phyloP scores from a whole-genome alignment of 768 basidiomycete species.

The Leccinellum rugosiceps region DNA sequence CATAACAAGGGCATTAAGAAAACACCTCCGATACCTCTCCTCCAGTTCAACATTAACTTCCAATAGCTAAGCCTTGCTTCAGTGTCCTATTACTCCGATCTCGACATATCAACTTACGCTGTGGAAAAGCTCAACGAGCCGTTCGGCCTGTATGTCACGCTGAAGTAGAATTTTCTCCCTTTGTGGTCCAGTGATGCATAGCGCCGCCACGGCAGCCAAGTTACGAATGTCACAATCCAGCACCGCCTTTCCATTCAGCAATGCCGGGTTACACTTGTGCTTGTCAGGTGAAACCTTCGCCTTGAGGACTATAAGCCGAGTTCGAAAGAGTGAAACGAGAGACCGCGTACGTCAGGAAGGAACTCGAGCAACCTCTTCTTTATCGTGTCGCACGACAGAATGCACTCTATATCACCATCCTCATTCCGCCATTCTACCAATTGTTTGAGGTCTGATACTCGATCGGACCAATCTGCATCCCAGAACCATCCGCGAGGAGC shows the following conservation, averaged over 20 bases:
- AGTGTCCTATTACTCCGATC: background rate
- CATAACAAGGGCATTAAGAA: slow-evolving; percentile 17
- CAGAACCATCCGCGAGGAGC: slow-evolving; percentile 8
- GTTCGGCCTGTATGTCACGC: background rate
- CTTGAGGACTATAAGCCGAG: slow-evolving; percentile 13
- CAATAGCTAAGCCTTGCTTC: slow-evolving; percentile 19
- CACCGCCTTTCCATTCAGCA: slow-evolving; percentile 18
- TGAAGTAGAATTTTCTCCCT: slow-evolving; percentile 3
- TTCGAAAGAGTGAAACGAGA: background rate
- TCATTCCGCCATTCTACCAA: slow-evolving; percentile 8
- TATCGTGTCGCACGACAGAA: slow-evolving; percentile 11
- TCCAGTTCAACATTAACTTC: slow-evolving; percentile 13
- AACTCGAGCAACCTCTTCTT: slow-evolving; percentile 12
- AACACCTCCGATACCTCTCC: slow-evolving; percentile 15
- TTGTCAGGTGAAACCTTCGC: slow-evolving; percentile 1
- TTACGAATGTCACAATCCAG: slow-evolving; percentile 19
- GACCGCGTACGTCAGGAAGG: slow-evolving; percentile 14
- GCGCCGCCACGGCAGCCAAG: slow-evolving; percentile 13
- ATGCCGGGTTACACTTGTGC: slow-evolving; percentile 25
- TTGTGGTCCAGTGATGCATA: slow-evolving; percentile 9
- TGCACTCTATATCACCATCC: slow-evolving; percentile 4
- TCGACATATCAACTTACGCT: slow-evolving; percentile 12
- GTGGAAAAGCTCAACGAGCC: slow-evolving; percentile 26
- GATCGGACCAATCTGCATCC: slow-evolving; percentile 6
- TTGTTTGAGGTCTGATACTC: slow-evolving; percentile 7